Percentiles rank a stretch among this genome's conserved stretches.
Conservation (phyloP, 352 stramenopile genomes). For the Pythium scleroteichum region DNA sequence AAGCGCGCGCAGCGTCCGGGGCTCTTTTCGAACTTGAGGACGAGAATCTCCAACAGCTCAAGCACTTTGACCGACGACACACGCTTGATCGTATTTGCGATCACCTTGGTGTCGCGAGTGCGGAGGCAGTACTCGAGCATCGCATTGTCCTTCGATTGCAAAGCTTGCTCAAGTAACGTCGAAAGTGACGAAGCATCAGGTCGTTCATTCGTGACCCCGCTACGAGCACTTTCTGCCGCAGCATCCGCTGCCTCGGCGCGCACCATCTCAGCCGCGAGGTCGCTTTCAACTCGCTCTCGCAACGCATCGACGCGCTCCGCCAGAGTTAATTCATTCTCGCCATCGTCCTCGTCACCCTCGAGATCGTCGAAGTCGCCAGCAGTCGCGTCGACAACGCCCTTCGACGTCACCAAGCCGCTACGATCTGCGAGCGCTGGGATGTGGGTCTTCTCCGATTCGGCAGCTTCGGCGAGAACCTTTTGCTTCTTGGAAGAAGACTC, state of each 20-base stretch:
- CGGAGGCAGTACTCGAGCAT: slow-evolving; percentile 84
- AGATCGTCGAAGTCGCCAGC: slow-evolving; percentile 56
- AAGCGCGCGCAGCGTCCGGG: slow-evolving; percentile 75
- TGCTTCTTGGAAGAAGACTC: slow-evolving; percentile 59
- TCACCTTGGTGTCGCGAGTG: slow-evolving; percentile 74
- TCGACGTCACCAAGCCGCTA: slow-evolving; percentile 51
- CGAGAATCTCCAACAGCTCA: slow-evolving; percentile 73
- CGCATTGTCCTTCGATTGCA: slow-evolving; percentile 87
- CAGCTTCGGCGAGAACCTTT: slow-evolving; percentile 43
- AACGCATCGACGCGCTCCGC: slow-evolving; percentile 77
- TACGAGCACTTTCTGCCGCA: slow-evolving; percentile 37
- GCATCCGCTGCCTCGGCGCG: slow-evolving; percentile 44
- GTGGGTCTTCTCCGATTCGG: slow-evolving; percentile 58
- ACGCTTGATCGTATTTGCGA: slow-evolving; percentile 73
- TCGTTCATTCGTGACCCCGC: slow-evolving; percentile 39
- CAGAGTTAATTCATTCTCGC: slow-evolving; percentile 64
- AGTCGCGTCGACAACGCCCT: slow-evolving; percentile 65
- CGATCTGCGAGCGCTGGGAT: slow-evolving; percentile 76
- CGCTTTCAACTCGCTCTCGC: slow-evolving; percentile 69
- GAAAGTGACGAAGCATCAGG: slow-evolving; percentile 83
- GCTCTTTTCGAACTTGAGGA: slow-evolving; percentile 82
- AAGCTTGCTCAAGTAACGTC: slow-evolving; percentile 78
- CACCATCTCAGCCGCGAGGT: slow-evolving; percentile 63
- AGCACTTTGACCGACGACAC: slow-evolving; percentile 77
- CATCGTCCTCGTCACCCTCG: slow-evolving; percentile 42